Conservation (phyloP, 805 yeast species). For the Lachancea kluyveri region DNA sequence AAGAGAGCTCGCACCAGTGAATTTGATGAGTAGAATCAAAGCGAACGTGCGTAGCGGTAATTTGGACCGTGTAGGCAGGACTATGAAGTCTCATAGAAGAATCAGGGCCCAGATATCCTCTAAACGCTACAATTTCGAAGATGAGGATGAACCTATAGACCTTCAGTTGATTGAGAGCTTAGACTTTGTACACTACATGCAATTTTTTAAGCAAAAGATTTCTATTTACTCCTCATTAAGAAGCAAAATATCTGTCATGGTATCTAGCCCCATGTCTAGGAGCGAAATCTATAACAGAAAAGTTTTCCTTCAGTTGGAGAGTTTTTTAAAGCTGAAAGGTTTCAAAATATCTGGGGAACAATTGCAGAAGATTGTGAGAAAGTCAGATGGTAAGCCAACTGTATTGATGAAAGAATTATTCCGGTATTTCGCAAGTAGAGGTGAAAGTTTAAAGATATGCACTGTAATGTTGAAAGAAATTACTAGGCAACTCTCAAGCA, state of each 20-base stretch:
- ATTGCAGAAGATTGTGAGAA: constrained; percentile 34
- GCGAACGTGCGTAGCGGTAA: constrained; percentile 34
- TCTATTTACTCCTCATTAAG: constrained; percentile 34
- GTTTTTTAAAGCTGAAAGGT: constrained; percentile 42
- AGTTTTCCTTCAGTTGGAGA: constrained; percentile 36
- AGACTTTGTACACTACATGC: constrained; percentile 28
- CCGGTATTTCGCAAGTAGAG: constrained; percentile 37
- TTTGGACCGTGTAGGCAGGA: constrained; percentile 13
- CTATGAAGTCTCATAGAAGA: constrained; percentile 39
- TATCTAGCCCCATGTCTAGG: constrained; percentile 33
- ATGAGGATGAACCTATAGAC: constrained; percentile 34
- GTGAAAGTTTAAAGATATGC: constrained; percentile 35
- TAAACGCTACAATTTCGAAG: constrained; percentile 37
- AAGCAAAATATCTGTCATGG: constrained; percentile 38
- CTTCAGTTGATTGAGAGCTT: constrained; percentile 26
- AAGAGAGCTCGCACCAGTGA: constrained; percentile 34
- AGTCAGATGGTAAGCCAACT: constrained; percentile 34
- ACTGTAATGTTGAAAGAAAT: constrained; percentile 32
- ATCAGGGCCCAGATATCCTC: constrained; percentile 45
- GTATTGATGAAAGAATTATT: constrained; percentile 36
- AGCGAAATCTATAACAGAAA: constrained; percentile 33
- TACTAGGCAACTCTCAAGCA: no score
- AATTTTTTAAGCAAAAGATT: constrained; percentile 32
- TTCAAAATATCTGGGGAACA: constrained; percentile 38
- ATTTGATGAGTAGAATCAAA: constrained; percentile 30